phyloP scores from a whole-genome alignment of 106 monocot species.

The Allium fistulosum region DNA sequence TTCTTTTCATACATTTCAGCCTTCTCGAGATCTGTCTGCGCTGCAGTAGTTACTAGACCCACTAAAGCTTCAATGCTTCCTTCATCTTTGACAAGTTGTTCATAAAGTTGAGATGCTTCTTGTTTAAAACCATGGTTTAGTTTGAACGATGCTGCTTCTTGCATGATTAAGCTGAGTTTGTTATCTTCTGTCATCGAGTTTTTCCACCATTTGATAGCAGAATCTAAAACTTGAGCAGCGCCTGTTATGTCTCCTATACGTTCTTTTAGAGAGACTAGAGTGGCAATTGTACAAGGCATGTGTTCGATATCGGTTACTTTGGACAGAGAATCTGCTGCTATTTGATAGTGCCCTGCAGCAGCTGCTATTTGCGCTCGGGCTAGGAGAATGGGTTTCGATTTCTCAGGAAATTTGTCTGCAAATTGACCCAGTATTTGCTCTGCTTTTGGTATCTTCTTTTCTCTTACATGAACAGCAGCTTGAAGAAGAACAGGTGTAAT shows the following conservation, averaged over 20 bases:
- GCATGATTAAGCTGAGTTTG: conserved; percentile 54
- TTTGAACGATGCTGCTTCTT: conserved; percentile 59
- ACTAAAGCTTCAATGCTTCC: conserved; percentile 35
- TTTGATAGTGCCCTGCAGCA: conserved; percentile 54
- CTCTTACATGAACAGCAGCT: conserved; percentile 70
- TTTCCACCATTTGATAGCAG: conserved; percentile 79
- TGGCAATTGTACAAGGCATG: conserved; percentile 77
- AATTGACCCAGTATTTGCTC: conserved; percentile 67
- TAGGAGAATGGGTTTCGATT: conserved; percentile 52
- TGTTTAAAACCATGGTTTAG: conserved; percentile 43
- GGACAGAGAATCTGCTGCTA: conserved; percentile 65
- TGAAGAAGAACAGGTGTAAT: conserved; percentile 60
- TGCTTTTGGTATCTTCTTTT: conserved; percentile 73
- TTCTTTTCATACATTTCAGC: conserved; percentile 78
- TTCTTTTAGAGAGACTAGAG: conserved; percentile 66
- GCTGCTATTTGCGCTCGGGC: conserved; percentile 92
- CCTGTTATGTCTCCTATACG: conserved; percentile 35
- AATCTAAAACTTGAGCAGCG: conserved; percentile 50
- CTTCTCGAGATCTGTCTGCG: conserved; percentile 57
- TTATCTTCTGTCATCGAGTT: conserved; percentile 62
- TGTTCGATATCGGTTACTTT: conserved; percentile 71
- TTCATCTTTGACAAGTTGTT: conserved; percentile 42
- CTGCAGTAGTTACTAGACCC: conserved; percentile 43
- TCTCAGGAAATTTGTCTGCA: conserved; percentile 53
- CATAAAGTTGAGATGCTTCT: conserved; percentile 47